Evolutionary conservation across 345 rosid genomes (phyloP).

Genomic region (Populus ilicifolia): DNA sequence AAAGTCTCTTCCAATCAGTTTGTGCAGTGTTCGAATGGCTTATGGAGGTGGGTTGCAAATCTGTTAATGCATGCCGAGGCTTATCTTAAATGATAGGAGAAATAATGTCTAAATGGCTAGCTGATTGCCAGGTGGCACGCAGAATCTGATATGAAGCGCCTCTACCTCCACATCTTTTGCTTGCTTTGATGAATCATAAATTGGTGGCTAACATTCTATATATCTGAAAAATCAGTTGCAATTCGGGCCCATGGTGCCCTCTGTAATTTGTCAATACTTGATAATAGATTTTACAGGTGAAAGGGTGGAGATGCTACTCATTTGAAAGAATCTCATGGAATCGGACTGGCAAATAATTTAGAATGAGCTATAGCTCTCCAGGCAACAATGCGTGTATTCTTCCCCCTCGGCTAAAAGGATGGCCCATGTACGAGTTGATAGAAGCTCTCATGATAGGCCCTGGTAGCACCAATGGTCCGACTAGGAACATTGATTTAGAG

Average conservation of each 20-base stretch:
- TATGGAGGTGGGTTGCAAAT: conserved; percentile 19
- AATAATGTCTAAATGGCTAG: conserved; percentile 29
- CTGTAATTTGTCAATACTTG: background rate
- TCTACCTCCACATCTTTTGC: conserved; percentile 20
- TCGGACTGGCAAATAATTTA: background rate
- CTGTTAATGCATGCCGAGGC: conserved; percentile 35
- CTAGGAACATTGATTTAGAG: background rate
- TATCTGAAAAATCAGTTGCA: background rate
- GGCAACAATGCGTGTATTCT: no score
- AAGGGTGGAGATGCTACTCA: background rate
- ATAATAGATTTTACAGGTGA: background rate
- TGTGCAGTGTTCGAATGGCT: background rate
- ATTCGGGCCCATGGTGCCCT: background rate
- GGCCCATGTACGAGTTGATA: background rate
- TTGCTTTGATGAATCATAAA: conserved; percentile 22
- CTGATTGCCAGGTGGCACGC: conserved; percentile 44
- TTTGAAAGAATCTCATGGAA: background rate
- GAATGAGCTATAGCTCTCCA: no score
- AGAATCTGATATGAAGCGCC: conserved; percentile 30
- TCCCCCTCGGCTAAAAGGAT: background rate
- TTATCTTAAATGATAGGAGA: conserved; percentile 57
- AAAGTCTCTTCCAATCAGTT: background rate
- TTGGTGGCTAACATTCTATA: conserved; percentile 32
- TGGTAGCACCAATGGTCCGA: background rate
- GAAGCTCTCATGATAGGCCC: background rate